Evolutionary conservation across 2,329 filamentous ascomycete species (phyloP).

Genomic region (Canariomyces notabilis): DNA sequence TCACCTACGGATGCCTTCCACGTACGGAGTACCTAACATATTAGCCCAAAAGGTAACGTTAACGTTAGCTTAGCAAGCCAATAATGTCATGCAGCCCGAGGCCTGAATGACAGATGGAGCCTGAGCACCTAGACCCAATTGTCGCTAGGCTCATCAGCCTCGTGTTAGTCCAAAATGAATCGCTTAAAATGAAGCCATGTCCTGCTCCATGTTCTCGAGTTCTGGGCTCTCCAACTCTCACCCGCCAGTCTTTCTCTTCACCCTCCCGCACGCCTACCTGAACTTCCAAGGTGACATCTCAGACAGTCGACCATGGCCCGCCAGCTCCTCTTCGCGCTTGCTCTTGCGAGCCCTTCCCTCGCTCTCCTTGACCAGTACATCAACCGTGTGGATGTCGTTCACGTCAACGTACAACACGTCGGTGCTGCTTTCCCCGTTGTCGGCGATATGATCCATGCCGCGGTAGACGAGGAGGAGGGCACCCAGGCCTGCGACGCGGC

Average conservation of each 20-base stretch:
- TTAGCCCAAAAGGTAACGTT: too few species aligned
- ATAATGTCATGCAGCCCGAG: neutral
- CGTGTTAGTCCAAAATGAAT: neutral
- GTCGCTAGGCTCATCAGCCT: neutral
- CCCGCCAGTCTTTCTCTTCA: neutral
- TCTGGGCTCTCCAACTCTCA: neutral
- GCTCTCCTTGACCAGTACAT: conserved; percentile 14
- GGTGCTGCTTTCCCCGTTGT: conserved; percentile 1
- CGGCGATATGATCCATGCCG: conserved; percentile 7
- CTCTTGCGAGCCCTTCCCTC: conserved; percentile 10
- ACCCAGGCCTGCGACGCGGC: conserved; percentile 18
- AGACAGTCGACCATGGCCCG: conserved; percentile 8
- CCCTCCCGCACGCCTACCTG: neutral
- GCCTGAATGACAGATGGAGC: too few species aligned
- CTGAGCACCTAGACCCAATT: neutral
- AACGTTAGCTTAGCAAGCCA: neutral
- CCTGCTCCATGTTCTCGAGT: neutral
- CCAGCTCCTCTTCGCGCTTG: conserved; percentile 11
- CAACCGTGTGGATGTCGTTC: conserved; percentile 17
- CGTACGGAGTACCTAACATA: too few species aligned
- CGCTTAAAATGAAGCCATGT: neutral
- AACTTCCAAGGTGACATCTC: neutral
- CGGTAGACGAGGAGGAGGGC: conserved; percentile 8
- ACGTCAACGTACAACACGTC: conserved; percentile 9
- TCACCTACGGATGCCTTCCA: too few species aligned